Evolutionary conservation across 2,329 filamentous ascomycete genomes (phyloP), one percentile per base, ranked within the genome.

Genomic region (Cladosporium colombiae): DNA sequence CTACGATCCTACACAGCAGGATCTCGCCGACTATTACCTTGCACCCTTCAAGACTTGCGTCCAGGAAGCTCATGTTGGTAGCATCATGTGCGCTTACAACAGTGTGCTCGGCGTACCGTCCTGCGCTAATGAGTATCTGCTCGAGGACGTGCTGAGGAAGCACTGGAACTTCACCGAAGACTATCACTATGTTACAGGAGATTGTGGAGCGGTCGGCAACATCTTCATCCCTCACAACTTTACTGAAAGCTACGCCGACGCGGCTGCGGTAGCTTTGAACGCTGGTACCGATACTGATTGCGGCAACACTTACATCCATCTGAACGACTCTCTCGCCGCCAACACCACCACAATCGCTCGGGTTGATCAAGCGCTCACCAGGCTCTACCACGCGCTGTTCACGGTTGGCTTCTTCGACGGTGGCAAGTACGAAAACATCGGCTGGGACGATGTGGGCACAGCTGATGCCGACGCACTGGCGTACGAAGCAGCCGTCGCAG

Each of bases 21-120:
- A 90, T 67, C 75, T 68, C 29, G 81, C 83, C 0, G 88, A 89
- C 70, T 90, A 89, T 75, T 90, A 88, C 71, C 80, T 88, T n/a
- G 86, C 85, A 0, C 83, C 86, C 0, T 91, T 91, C 76, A 80
- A 88, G 70, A 81, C 72, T 35, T 80, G 78, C 50, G 76, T 78
- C 5, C 71, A 78, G 50, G 78, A 79, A 58, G 75, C 77, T 2
- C 56, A 79, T 52, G 78, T 79, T 14, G 76, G 77, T 5, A 81
- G 71, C 25, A 74, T 81, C 81, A 71, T 89, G 88, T 74, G 85
- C 83, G 53, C 81, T 21, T 88, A 86, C 73, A 88, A 90, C 68
- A 79, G 86, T 0, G 81, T 81, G 18, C 86, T 85, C 70, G 88
- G 88, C 0, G 81, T 86, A 0, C 87, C 88, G 0, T 81, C 85